Conservation (phyloP, 495 filamentous ascomycete species). For the Annulohypoxylon maeteangense region DNA sequence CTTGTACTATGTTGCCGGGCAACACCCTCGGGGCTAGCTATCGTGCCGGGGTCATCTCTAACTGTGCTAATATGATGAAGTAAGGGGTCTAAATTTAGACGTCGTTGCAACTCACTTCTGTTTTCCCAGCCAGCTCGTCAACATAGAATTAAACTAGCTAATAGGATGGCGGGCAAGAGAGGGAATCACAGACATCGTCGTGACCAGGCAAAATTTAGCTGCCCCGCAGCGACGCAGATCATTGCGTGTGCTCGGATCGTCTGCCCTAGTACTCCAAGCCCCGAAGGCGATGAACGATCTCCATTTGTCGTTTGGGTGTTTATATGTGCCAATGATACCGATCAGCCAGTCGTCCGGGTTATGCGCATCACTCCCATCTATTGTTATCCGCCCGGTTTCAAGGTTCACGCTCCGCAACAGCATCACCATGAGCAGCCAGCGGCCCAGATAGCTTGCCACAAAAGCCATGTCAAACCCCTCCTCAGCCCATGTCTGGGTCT, state of each 20-base stretch:
- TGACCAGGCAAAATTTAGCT: constrained; percentile 20
- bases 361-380: not conserved
- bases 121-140: not conserved
- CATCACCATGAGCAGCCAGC: constrained; percentile 52
- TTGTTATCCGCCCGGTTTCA: constrained; percentile 47
- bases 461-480: constrained; percentile 49
- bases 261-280: constrained; percentile 5
- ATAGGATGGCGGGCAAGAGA: not conserved
- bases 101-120: constrained; percentile 6
- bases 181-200: not conserved
- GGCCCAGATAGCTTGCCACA: constrained; percentile 54
- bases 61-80: not conserved
- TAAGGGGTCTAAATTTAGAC: not conserved
- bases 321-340: not conserved
- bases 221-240: constrained; percentile 13
- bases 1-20: not conserved
- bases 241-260: not conserved
- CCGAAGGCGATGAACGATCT: constrained; percentile 10
- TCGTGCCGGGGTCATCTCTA: not conserved
- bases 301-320: constrained; percentile 14
- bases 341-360: not conserved
- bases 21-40: not conserved
- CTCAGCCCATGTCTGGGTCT: not conserved
- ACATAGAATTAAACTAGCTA: not conserved
- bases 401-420: constrained; percentile 53